Evolutionary conservation across 2,329 filamentous ascomycete species (phyloP), one percentile per base, ranked within the genome.

Genomic region (Arthrobotrys megalospora): DNA sequence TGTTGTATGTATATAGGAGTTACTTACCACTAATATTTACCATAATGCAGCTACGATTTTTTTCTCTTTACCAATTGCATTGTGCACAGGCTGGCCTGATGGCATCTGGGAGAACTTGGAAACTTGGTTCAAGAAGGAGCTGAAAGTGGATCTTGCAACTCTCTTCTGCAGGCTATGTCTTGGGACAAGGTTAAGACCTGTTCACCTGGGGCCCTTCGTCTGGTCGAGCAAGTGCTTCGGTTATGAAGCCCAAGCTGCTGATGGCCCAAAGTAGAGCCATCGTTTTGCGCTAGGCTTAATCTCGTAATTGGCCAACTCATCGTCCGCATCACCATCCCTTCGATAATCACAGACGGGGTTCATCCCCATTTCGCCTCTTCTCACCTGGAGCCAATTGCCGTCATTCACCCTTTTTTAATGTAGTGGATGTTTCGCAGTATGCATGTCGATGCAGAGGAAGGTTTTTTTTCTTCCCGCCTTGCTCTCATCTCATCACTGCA

Each of bases 261-360:
- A 76, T 76, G 71, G 24, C 70, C 62, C 28, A 75, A 62, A 67
- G 36, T 38, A 67, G 53, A 60, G 55, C 50, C 60, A 60, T 77
- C 14, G 41, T 70, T 62, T 21, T 67, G 64, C 63, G 66, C 73
- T 77, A 77, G 32, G 28, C 73, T 65, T 8, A 47, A 65, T 77
- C 62, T 62, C 73, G 73, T 77, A 77, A 77, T 77, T 62, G 73
- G 73, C 69, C 73, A 77, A 77, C 73, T 77, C 73, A 77, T 77
- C 73, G 69, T 77, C 73, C 73, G 66, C 66, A 76, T 76, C 72
- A 76, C 60, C 65, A 66, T 66, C 65, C 66, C 73, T 71, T 77
- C 66, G 65, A 70, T 62, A 70, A 70, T 77, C 73, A 69, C 72
- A 50, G 60, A 77, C 73, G 55, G 60, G 73, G 73, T 77, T 68